Conservation (phyloP, 1,284 basidiomycete species). For the Entoloma clypeatum region DNA sequence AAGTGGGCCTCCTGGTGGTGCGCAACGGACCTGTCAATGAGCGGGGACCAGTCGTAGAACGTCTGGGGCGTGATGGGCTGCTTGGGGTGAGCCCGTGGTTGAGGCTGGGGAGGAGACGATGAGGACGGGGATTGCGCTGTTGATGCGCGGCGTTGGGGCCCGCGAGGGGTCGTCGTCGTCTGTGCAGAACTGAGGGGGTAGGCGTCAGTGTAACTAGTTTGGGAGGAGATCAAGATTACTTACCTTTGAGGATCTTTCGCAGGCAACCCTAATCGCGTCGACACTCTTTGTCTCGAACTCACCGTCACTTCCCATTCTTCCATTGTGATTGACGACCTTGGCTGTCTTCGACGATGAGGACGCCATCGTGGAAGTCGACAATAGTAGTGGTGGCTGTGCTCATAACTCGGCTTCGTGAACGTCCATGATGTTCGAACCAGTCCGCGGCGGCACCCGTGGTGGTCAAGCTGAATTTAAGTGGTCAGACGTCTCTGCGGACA, state of each 20-base stretch:
- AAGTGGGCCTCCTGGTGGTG: constrained; percentile 91
- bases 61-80: constrained; percentile 84
- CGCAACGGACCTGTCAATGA: constrained; percentile 82
- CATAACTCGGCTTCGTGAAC: too few species aligned
- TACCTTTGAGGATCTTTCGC: constrained; percentile 64
- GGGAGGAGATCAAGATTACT: constrained; percentile 46
- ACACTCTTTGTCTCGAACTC: constrained; percentile 74
- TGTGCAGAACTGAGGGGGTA: constrained; percentile 17
- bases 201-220: neutral
- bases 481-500: constrained; percentile 86
- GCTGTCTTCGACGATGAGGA: too few species aligned
- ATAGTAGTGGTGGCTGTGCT: too few species aligned
- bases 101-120: constrained; percentile 26
- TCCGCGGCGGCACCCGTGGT: constrained; percentile 81
- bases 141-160: constrained; percentile 20
- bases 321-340: constrained; percentile 37
- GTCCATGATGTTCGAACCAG: constrained; percentile 77
- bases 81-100: constrained; percentile 39
- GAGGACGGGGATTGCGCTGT: constrained; percentile 13
- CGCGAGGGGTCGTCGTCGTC: constrained; percentile 25
- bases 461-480: constrained; percentile 92
- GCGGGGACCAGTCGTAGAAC: constrained; percentile 92
- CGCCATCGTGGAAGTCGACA: too few species aligned
- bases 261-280: constrained; percentile 56
- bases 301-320: constrained; percentile 87